Evolutionary conservation across 805 yeast genomes (phyloP), one percentile per base, ranked within the genome.

Genomic region (Monosporozyma yasuniensis): DNA sequence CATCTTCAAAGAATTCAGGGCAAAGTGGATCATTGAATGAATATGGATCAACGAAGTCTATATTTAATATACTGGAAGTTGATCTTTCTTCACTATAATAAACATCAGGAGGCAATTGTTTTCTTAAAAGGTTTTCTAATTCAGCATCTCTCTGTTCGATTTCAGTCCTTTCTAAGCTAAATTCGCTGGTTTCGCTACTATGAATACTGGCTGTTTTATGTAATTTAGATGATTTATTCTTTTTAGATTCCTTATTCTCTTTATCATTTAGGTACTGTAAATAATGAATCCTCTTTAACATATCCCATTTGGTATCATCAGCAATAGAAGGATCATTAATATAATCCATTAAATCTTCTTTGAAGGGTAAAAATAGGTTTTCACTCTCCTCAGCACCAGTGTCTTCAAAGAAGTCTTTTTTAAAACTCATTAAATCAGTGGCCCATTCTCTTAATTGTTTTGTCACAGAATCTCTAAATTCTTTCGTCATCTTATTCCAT

Each of bases 1-100:
- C 64, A 57, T 88, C 96, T 57, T 86, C 90, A 60, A 80, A 87
- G 63, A 93, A 93, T 2, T 78, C 78, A n/a, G 78, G 84, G 52
- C 77, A 79, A 45, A 93, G 64, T 0, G 99, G 99, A 67, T 93
- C 99, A 50, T 78, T 83, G 64, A 93, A 89, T 2, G 79, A 72
- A 66, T 87, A 90, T 0, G 99, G 99, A 64, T 89, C 97, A 53
- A 93, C 75, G 50, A 81, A 83, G 27, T 56, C 61, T 18, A 63
- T 42, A 11, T 53, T 72, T 64, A 63, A 50, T 67, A 69, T 54
- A 11, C 37, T 42, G 6, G 38, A 37, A 4, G 46, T 35, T 19
- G 39, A 19, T 7, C n/a, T 9, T 11, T 32, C 38, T 7, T 21
- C 39, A 16, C 19, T 30, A 39, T 39, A 18, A 12, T 18, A 21